Evolutionary conservation across 306 rosid genomes (phyloP).

Genomic region (Fagus crenata): DNA sequence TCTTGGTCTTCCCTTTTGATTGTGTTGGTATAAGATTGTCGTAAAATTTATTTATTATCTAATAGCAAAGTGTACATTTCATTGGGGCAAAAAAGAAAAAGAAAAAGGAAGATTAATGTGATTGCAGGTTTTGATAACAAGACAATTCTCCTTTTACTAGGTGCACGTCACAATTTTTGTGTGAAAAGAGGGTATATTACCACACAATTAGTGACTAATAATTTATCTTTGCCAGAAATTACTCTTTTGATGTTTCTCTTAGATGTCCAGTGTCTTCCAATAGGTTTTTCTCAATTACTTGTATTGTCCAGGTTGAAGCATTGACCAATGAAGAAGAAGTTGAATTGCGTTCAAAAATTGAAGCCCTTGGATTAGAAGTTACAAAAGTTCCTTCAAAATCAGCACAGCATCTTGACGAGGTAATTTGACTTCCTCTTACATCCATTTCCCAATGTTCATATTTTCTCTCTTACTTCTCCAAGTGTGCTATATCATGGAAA

Average conservation of each 20-base stretch:
- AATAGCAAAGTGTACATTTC: too few relatives aligned
- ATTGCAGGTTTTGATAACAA: not conserved
- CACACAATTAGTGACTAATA: not conserved
- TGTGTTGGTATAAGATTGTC: not conserved
- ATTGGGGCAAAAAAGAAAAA: too few relatives aligned
- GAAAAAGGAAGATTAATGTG: not conserved
- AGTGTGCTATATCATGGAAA: not conserved
- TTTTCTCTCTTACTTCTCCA: slow-evolving; percentile 5
- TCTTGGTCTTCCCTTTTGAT: not conserved
- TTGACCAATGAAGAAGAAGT: slow-evolving; percentile 90
- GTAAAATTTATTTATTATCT: too few relatives aligned
- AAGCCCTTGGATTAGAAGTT: slow-evolving; percentile 90
- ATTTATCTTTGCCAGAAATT: not conserved
- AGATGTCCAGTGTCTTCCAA: slow-evolving; percentile 2
- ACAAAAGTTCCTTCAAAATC: slow-evolving; percentile 82
- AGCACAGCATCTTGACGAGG: slow-evolving; percentile 65
- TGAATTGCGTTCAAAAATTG: slow-evolving; percentile 83
- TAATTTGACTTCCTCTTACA: slow-evolving; percentile 27
- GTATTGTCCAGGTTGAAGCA: slow-evolving; percentile 64
- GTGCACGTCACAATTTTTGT: not conserved
- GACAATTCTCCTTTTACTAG: not conserved
- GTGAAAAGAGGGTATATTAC: not conserved
- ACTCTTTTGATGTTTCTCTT: not conserved
- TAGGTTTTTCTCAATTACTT: slow-evolving; percentile 22
- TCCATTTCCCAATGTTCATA: slow-evolving; percentile 12